Conservation (phyloP, 208 protist genomes). For the Wallacemonas rigidus region DNA sequence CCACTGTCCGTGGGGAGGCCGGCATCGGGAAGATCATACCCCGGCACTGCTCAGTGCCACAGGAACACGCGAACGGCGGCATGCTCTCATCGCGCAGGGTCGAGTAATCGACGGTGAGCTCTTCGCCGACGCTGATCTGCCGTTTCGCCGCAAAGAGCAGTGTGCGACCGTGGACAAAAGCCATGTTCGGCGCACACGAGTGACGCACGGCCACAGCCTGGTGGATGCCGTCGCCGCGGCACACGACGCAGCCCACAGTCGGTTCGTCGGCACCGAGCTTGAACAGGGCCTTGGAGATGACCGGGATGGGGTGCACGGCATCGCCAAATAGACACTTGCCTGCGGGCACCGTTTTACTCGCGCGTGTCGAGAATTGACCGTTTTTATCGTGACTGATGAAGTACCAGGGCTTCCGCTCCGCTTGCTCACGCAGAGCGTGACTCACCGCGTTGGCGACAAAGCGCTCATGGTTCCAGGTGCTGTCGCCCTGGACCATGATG, state of each 20-base stretch:
- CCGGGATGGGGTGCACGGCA: constrained; percentile 61
- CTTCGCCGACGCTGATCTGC: constrained; percentile 81
- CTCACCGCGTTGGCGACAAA: constrained; percentile 68
- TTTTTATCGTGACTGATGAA: constrained; percentile 84
- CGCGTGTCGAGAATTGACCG: constrained; percentile 75
- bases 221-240: constrained; percentile 69
- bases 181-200: constrained; percentile 91
- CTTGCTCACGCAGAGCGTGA: constrained; percentile 64
- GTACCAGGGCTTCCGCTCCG: constrained; percentile 78
- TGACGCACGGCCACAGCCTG: constrained; percentile 81
- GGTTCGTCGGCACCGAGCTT: constrained; percentile 78
- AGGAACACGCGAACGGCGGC: constrained; percentile 82
- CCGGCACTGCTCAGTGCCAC: constrained; percentile 81
- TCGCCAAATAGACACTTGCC: constrained; percentile 80
- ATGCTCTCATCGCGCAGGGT: constrained; percentile 81
- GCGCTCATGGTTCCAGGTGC: constrained; percentile 79
- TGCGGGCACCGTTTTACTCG: constrained; percentile 67
- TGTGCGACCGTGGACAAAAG: constrained; percentile 81
- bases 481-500: constrained; percentile 79
- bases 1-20: constrained; percentile 62
- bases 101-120: constrained; percentile 88
- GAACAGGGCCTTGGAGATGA: constrained; percentile 75
- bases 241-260: constrained; percentile 74
- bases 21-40: constrained; percentile 80
- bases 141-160: constrained; percentile 77